Evolutionary conservation across 495 filamentous ascomycete genomes (phyloP), one percentile per base, ranked within the genome.

Genomic region (Sabuloglossum arenarium): DNA sequence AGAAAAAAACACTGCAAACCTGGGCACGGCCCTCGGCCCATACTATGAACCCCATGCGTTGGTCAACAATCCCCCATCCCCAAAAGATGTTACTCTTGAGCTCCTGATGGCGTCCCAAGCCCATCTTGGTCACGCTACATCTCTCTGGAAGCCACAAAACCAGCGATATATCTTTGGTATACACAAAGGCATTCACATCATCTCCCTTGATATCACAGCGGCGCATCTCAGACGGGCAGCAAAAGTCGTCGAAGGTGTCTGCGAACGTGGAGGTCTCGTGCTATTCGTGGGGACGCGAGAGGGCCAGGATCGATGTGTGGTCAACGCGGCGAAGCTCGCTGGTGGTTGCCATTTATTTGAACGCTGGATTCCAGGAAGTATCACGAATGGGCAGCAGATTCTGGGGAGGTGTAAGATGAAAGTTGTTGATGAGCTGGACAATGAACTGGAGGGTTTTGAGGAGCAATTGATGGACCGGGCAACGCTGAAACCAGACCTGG

Each of bases 91-190:
- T 49, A 88, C 88, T 56, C 81, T 98, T 56, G 88, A 95, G 71
- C 76, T 94, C 54, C 79, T 98, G 60, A 81, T 98, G 71, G 90
- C 91, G 25, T 81, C 82, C 10, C 86, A 94, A 66, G 79, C 80
- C 29, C 91, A 98, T 72, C 78, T 97, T 64, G 91, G 91, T 58
- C 91, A 97, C 71, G 75, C 82, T 61, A 91, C 85, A 1, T 87
- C 88, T 49, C 79, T 88, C 56, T 98, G 91, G 91, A 93, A 97
- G 71, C 90, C 93, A 14, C 80, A 80, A 39, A 98, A 97, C 73
- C 80, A 86, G 52, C 81, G 86, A 39, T 97, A 97, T 70, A 97
- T 98, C 68, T 89, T 85, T 66, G 91, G 91, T 63, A 80, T 93
- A 59, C 79, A 90, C 21, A 78, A 88, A 55, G 86, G 83, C 50